phyloP scores from a whole-genome alignment of 345 rosid genomes.

The Brassica napus region DNA sequence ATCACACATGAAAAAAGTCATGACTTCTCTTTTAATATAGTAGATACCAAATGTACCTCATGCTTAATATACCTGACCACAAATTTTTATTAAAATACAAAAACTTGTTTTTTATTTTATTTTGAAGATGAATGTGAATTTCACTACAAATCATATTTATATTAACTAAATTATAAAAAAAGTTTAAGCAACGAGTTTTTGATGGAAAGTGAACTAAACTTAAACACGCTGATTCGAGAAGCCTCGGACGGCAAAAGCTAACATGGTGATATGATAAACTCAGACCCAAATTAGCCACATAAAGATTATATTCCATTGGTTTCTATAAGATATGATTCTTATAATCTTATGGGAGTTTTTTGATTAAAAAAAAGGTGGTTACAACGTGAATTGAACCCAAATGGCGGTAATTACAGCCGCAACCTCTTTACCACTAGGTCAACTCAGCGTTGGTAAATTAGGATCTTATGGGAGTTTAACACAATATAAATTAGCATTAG shows the following conservation, averaged over 20 bases:
- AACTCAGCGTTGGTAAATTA: too few relatives aligned
- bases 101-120: not conserved
- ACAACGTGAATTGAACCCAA: too few relatives aligned
- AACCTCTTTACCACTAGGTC: too few relatives aligned
- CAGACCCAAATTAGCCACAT: not conserved
- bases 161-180: not conserved
- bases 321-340: not conserved
- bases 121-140: not conserved
- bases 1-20: too few relatives aligned
- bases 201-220: not conserved
- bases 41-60: not conserved
- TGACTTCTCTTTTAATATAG: too few relatives aligned
- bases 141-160: not conserved
- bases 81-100: not conserved
- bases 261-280: not conserved
- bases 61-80: conserved; percentile 18
- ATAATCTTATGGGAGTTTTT: not conserved
- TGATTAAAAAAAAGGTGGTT: too few relatives aligned
- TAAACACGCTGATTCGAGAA: not conserved
- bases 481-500: not conserved
- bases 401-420: too few relatives aligned
- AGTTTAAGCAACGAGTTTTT: not conserved
- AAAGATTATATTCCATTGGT: not conserved
- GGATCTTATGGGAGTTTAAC: not conserved
- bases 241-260: not conserved